Base-by-base conservation (phyloP, 495 filamentous ascomycete genomes). In the Penicillium ochrochloron region DNA sequence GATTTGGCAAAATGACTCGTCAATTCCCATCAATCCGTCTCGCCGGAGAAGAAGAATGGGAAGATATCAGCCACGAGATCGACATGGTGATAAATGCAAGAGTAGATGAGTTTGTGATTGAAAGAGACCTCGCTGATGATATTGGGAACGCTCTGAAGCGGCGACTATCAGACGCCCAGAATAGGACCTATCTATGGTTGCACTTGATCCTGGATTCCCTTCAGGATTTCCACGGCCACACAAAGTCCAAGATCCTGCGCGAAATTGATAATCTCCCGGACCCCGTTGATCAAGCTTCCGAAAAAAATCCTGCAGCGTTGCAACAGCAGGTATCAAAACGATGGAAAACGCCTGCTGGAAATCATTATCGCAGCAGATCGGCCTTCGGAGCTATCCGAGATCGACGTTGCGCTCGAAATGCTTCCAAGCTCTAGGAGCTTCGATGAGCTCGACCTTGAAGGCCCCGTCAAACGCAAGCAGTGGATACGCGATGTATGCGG, bases 121-220 rank as follows among this genome's bases (percentile, higher is more conserved):
- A 52, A 27, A 52, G 48, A 52, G 1, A 27, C 11, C 48, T 52
- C 21, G 8, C 12, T 8, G 9, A 29, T 29, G 48, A 52, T n/a
- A 52, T 52, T 29, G 17, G 48, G 23, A 9, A 14, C n/a, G 48
- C 53, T 19, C 25, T 39, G 53, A 57, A 57, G 17, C 12, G n/a
- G 34, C 31, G 33, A 2, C 34, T 37, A 19, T 37, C 34, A 19
- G 23, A 39, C 14, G n/a, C 35, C 8, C 6, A n/a, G 2, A 37
- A 57, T 23, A 19, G 33, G n/a, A 57, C 53, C 15, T 57, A 57
- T 39, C 33, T 57, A 3, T 57, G 53, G 53, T 27, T 41, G 5
- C 33, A 37, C 25, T 12, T 57, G 8, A 37, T 34, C 14, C 7
- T 57, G 21, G 53, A 57, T 23, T 17, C 5, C n/a, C 19, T 57